A percentile compares a stretch with the other conserved stretches of the same genome.
These are phyloP conservation scores for Pyrenophora graminea DNA, from an alignment of 2,329 filamentous ascomycete genomes.

Conservation along the genomic window DNA sequence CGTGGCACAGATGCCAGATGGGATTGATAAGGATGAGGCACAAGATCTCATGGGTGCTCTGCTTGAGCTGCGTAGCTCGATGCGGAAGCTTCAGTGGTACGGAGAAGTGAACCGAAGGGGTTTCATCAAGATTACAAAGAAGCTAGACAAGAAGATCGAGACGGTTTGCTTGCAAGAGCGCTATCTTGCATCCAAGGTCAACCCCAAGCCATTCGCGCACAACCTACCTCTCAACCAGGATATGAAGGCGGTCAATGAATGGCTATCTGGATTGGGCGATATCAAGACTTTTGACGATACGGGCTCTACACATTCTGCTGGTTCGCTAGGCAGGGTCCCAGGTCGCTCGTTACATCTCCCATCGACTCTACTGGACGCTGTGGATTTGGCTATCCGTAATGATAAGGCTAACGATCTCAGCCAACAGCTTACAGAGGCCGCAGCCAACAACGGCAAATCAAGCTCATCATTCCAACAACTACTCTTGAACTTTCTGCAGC, in stretches of 20 bases:
- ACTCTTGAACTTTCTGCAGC: constrained; percentile 79
- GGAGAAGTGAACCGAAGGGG: constrained; percentile 94
- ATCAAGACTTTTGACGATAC: constrained; percentile 76
- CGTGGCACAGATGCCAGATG: constrained; percentile 68
- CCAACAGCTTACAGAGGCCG: constrained; percentile 62
- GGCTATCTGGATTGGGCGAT: constrained; percentile 82
- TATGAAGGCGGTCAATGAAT: constrained; percentile 79
- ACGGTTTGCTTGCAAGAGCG: constrained; percentile 76
- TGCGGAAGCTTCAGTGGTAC: constrained; percentile 96
- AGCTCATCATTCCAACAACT: constrained; percentile 64
- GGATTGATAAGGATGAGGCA: constrained; percentile 83
- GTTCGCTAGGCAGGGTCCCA: constrained; percentile 76
- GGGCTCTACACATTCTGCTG: constrained; percentile 68
- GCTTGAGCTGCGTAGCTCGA: constrained; percentile 81
- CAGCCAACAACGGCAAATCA: constrained; percentile 54
- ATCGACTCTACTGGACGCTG: constrained; percentile 66
- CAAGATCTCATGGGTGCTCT: constrained; percentile 90
- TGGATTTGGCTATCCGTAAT: constrained; percentile 72
- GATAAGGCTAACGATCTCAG: constrained; percentile 65
- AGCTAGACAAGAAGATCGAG: constrained; percentile 92
- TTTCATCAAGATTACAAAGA: constrained; percentile 98
- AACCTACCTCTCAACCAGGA: constrained; percentile 63
- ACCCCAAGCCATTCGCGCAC: constrained; percentile 84
- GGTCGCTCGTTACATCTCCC: constrained; percentile 76
- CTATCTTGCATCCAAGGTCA: constrained; percentile 89